A percentile compares a stretch with the other conserved stretches of the same genome.
phyloP scores from a whole-genome alignment of 352 stramenopile genomes.

The Thraustochytrium sp. region DNA sequence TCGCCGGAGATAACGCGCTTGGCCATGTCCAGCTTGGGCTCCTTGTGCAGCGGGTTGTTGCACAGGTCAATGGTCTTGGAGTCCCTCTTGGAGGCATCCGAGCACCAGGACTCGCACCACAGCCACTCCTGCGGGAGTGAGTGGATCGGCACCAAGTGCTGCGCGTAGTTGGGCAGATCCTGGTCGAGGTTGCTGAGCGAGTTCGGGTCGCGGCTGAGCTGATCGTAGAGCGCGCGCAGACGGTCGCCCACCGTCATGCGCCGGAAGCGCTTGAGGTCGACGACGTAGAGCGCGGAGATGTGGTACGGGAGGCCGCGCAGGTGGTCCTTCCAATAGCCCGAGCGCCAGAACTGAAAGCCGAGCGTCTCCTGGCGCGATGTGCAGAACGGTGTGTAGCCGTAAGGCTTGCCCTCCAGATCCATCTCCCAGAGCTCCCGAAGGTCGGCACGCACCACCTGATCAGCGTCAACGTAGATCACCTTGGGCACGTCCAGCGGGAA shows the following conservation, averaged over 20 bases:
- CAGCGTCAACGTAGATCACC: conserved; percentile 95
- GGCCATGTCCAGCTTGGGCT: conserved; percentile 99
- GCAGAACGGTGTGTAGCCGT: conserved; percentile 98
- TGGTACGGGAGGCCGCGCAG: conserved; percentile 94
- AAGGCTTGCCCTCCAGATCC: conserved; percentile 89
- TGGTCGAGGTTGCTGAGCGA: conserved; percentile 98
- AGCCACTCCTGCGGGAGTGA: conserved; percentile 96
- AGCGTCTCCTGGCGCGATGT: conserved; percentile 85
- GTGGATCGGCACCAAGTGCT: conserved; percentile 89
- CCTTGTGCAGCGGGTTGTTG: conserved; percentile 99
- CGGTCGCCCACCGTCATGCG: conserved; percentile 86
- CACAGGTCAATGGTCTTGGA: conserved; percentile 99
- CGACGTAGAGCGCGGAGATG: conserved; percentile 98
- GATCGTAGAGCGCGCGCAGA: conserved; percentile 90
- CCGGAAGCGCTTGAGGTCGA: conserved; percentile 91
- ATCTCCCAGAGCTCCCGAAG: conserved; percentile 98
- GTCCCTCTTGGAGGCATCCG: conserved; percentile 88
- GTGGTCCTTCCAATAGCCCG: conserved; percentile 96
- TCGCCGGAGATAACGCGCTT: conserved; percentile 93
- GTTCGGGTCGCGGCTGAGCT: conserved; percentile 93
- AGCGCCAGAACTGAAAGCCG: conserved; percentile 96
- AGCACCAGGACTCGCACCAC: conserved; percentile 99
- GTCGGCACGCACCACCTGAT: conserved; percentile 96
- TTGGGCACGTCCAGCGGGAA: conserved; percentile 98
- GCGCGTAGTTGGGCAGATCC: conserved; percentile 97